Evolutionary conservation across 1,284 basidiomycete species (phyloP).

Genomic region (Mycosarcoma maydis): DNA sequence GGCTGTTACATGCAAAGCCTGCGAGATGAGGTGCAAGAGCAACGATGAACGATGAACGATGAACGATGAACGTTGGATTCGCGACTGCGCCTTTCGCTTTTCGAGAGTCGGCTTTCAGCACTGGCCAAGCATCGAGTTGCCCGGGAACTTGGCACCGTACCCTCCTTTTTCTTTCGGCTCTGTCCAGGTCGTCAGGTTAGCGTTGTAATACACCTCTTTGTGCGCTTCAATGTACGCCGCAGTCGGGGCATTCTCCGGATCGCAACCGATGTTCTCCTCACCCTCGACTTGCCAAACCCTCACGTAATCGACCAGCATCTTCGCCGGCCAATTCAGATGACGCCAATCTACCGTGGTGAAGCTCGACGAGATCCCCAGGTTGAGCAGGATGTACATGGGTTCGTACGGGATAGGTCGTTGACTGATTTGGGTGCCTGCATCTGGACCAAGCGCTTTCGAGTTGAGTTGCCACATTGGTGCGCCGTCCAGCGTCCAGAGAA

Average conservation of each 20-base stretch:
- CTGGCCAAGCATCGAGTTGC: conserved; percentile 43
- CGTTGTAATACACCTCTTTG: conserved; percentile 52
- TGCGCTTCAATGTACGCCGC: conserved; percentile 70
- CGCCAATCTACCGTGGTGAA: conserved; percentile 48
- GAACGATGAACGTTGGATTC: no score
- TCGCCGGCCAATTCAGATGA: conserved; percentile 38
- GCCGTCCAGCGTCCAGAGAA: conserved; percentile 49
- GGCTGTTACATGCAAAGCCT: no score
- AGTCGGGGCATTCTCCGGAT: conserved; percentile 70
- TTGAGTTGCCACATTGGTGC: conserved; percentile 70
- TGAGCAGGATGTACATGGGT: conserved; percentile 62
- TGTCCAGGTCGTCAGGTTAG: conserved; percentile 59
- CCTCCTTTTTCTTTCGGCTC: conserved; percentile 51
- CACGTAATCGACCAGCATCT: conserved; percentile 58
- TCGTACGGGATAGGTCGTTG: conserved; percentile 53
- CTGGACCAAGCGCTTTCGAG: conserved; percentile 76
- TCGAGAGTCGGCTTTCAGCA: no score
- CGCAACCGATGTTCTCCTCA: conserved; percentile 58
- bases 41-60: no score
- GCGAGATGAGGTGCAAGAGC: no score
- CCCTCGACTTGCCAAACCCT: conserved; percentile 58
- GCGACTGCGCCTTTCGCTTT: no score
- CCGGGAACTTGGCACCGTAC: conserved; percentile 46
- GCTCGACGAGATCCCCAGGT: conserved; percentile 58
- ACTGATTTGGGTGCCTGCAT: conserved; percentile 66